phyloP scores from a whole-genome alignment of 2,329 filamentous ascomycete genomes.

The Colletotrichum orchidophilum region DNA sequence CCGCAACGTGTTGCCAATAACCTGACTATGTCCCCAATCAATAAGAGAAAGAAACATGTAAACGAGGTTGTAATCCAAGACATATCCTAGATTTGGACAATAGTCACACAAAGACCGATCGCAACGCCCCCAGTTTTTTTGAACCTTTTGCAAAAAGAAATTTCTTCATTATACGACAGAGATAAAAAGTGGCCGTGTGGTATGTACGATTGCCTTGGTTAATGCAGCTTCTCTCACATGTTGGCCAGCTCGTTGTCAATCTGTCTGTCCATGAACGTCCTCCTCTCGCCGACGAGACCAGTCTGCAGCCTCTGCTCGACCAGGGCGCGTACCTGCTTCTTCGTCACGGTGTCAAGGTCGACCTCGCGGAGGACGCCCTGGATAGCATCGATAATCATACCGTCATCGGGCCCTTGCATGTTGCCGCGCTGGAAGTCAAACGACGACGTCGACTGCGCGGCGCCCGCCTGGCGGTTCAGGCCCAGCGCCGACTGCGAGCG shows the following conservation, averaged over 20 bases:
- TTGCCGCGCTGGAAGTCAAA: constrained; percentile 70
- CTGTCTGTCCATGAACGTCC: constrained; percentile 88
- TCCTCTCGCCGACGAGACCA: constrained; percentile 85
- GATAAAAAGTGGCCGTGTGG: background rate
- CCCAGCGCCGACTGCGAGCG: constrained; percentile 58
- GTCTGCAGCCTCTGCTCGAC: constrained; percentile 95
- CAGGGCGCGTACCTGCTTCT: constrained; percentile 93
- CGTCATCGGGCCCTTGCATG: constrained; percentile 76
- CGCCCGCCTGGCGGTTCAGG: constrained; percentile 55
- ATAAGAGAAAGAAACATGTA: background rate
- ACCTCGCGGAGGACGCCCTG: constrained; percentile 85
- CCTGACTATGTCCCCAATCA: constrained; percentile 7
- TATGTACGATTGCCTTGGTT: constrained; percentile 21
- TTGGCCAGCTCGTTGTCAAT: constrained; percentile 94
- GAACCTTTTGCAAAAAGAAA: constrained; percentile 7
- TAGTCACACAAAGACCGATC: constrained; percentile 14
- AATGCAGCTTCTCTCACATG: constrained; percentile 68
- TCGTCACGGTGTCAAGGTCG: constrained; percentile 95
- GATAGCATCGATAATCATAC: constrained; percentile 84
- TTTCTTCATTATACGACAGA: constrained; percentile 21
- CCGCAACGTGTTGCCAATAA: constrained; percentile 5
- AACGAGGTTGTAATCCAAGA: constrained; percentile 6
- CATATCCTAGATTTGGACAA: constrained; percentile 6
- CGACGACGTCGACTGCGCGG: constrained; percentile 60
- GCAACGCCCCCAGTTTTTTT: constrained; percentile 28